These are phyloP conservation scores for Tylopilus balloui DNA, from an alignment of 768 basidiomycete genomes.

Conservation along the genomic window DNA sequence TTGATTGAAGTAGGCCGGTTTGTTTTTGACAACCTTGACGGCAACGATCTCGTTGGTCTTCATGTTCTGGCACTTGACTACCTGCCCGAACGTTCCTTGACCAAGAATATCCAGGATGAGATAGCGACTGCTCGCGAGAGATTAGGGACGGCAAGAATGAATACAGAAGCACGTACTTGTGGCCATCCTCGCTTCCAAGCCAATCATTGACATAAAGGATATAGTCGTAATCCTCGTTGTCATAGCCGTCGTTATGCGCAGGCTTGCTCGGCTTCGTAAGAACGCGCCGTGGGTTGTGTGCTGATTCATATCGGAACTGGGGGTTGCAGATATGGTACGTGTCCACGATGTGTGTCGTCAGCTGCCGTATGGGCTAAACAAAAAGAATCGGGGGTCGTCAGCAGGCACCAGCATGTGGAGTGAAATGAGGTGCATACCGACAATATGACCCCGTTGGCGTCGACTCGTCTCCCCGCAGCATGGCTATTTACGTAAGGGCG, in stretches of 20 bases:
- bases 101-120: slow-evolving; percentile 97
- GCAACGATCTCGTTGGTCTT: slow-evolving; percentile 98
- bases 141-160: slow-evolving; percentile 1
- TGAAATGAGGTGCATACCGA: slow-evolving; percentile 56
- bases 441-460: slow-evolving; percentile 68
- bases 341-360: slow-evolving; percentile 84
- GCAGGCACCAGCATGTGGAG: slow-evolving; percentile 3
- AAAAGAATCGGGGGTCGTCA: slow-evolving; percentile 1
- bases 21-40: slow-evolving; percentile 99
- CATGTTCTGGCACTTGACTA: slow-evolving; percentile 99
- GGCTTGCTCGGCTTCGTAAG: slow-evolving; percentile 98
- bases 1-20: slow-evolving; percentile 99
- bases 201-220: slow-evolving; percentile 99
- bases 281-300: slow-evolving; percentile 93
- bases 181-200: slow-evolving; percentile 88
- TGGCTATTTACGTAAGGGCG: slow-evolving; percentile 66
- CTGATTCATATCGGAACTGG: slow-evolving; percentile 88
- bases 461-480: slow-evolving; percentile 68
- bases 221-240: slow-evolving; percentile 99
- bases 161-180: slow-evolving; percentile 63
- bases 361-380: slow-evolving; percentile 50
- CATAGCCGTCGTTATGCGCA: slow-evolving; percentile 91
- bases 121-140: slow-evolving; percentile 54
- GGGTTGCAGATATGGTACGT: slow-evolving; percentile 96
- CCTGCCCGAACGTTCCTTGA: slow-evolving; percentile 98